Base-by-base conservation (phyloP, 2,329 filamentous ascomycete genomes). In the Pseudogymnoascus sp. region DNA sequence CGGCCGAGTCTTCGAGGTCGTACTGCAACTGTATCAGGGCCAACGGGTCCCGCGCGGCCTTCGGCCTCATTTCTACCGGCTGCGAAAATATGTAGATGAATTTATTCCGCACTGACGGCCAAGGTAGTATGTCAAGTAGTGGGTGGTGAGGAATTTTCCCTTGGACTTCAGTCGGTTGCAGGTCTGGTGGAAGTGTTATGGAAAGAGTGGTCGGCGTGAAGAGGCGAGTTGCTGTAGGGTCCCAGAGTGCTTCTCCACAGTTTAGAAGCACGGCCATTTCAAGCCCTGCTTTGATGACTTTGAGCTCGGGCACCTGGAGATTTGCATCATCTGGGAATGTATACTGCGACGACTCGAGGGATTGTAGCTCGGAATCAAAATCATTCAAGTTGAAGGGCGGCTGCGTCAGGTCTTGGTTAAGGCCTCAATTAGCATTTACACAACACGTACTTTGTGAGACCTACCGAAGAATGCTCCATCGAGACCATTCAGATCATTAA, bases 21-120 rank as follows among this genome's bases (percentile, higher is more conserved):
- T 63, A 48, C 25, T 64, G 58, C 12, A 66, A 39, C 27, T 17
- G 61, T 33, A 66, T 62, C 55, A 66, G 31, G 38, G 63, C 64
- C 61, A 63, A 62, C 13, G 63, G 36, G 25, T 62, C 64, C 58
- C 38, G 48, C 35, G 63, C 63, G 13, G 44, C 48, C 55, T 60
- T 29, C 33, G 63, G 63, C 60, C 63, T 61, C 31, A 58, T 12
- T 8, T 65, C 59, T 25, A 58, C 64, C n/a, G 64, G 64, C 61
- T 63, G 64, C 25, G 39, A 60, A 62, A 66, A 66, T 38, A 66
- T 39, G 58, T 35, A 63, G 55, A 66, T 65, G 15, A 66, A 62
- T 36, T 62, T 64, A 36, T 63, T 66, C 35, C 64, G 33, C 38
- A 66, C 61, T 48, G 64, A 64, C 38, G 64, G 64, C 64, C 64